Percentiles rank a stretch among this genome's conserved stretches.
These are phyloP conservation scores for Filobasidium wieringae DNA, from an alignment of 768 basidiomycete species.

Conservation along the genomic window DNA sequence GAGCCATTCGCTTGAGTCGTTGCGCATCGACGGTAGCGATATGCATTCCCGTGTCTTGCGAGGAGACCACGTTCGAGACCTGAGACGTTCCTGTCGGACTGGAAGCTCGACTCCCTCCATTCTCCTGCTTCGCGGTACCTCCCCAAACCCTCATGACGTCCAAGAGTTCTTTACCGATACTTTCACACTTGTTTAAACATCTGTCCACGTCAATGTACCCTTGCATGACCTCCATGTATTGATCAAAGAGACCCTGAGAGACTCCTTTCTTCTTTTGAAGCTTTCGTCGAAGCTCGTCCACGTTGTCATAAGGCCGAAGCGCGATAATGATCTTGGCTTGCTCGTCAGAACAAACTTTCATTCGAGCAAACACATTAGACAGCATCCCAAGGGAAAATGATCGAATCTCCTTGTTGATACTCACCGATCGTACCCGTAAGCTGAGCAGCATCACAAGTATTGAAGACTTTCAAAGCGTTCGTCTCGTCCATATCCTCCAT, in stretches of 20 bases:
- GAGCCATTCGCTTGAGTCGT: constrained; percentile 31
- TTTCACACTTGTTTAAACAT: constrained; percentile 77
- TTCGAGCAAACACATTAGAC: not conserved
- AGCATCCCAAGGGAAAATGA: not conserved
- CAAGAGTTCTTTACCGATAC: constrained; percentile 63
- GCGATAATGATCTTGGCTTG: constrained; percentile 70
- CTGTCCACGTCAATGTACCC: constrained; percentile 73
- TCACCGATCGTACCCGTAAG: constrained; percentile 43
- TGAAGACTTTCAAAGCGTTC: constrained; percentile 42
- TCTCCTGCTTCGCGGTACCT: constrained; percentile 4
- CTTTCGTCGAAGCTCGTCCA: constrained; percentile 62
- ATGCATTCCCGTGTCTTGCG: constrained; percentile 25
- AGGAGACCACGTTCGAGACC: not conserved
- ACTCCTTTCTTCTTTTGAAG: constrained; percentile 89
- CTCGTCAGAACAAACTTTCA: constrained; percentile 52
- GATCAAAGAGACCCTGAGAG: constrained; percentile 79
- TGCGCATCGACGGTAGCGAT: constrained; percentile 34
- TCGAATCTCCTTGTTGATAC: constrained; percentile 5
- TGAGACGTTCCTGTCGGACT: constrained; percentile 10
- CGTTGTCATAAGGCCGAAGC: constrained; percentile 65
- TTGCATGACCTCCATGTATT: constrained; percentile 66
- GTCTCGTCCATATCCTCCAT: constrained; percentile 31
- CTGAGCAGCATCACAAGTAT: constrained; percentile 38
- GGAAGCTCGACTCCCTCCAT: not conserved
- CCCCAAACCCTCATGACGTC: constrained; percentile 71